Evolutionary conservation across 192 early-diverging fungal species (phyloP), one percentile per base, ranked within the genome.

Genomic region (Coemansia sp.): DNA sequence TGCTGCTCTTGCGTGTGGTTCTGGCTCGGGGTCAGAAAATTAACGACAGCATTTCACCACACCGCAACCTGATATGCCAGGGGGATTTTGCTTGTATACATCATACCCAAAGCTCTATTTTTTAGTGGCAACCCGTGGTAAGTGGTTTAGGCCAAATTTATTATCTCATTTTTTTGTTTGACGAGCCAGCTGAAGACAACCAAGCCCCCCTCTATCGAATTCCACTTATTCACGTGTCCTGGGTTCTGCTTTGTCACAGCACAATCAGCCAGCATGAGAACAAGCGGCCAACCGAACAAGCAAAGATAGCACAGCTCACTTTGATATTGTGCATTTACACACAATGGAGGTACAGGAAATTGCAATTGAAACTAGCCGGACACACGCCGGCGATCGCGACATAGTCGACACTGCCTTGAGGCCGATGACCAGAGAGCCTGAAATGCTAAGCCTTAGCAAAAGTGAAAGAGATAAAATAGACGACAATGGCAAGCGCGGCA

Each of bases 251-350:
- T 61, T 61, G 59, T 39, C 36, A 39, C 17, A 9, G 21, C 59
- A 61, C 59, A 61, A 61, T 61, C 19, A 9, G 37, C 36, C 55
- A 58, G 55, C 15, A 7, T 17, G 55, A 58, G 55, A 58, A 58
- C 31, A 58, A 58, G 12, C 31, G 1, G 29, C 21, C 36, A 61
- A 14, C 59, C 7, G 21, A 23, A 61, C 59, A 61, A 61, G 37
- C 59, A 36, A n/a, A 10, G 36, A 39, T 39, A 61, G 37, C n/a
- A 61, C 31, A 66, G 23, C 41, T 67, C 39, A 37, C 5, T 27
- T 57, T 59, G 44, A 31, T 21, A 57, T 69, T 69, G 67, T 69
- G 67, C 44, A 62, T 69, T 62, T 62, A 69, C 31, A 39, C n/a
- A 38, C 53, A 62, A 62, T 61, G 59, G 53, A 21, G 29, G 31